Percentiles rank a stretch among this genome's conserved stretches.
These are phyloP conservation scores for Phytophthora pisi DNA, from an alignment of 352 stramenopile species.

Conservation along the genomic window DNA sequence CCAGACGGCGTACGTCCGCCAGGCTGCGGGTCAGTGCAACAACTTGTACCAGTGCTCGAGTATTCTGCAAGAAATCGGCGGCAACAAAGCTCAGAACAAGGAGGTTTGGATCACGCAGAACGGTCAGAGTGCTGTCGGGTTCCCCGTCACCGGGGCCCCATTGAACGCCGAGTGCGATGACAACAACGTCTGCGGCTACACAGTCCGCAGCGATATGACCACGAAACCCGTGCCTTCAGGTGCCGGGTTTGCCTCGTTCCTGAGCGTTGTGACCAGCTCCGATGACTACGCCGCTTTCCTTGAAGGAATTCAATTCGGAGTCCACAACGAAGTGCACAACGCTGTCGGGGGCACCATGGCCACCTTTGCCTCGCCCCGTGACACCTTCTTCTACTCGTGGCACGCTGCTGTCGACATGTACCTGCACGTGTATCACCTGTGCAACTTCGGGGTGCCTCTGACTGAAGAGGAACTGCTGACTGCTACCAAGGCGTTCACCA, in stretches of 20 bases:
- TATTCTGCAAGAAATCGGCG: constrained; percentile 53
- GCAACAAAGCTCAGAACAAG: constrained; percentile 16
- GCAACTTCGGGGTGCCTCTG: constrained; percentile 46
- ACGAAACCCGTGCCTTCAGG: constrained; percentile 35
- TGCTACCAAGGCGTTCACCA: constrained; percentile 45
- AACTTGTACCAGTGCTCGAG: constrained; percentile 59
- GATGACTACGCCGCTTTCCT: constrained; percentile 59
- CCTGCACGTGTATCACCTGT: constrained; percentile 58
- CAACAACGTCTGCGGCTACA: constrained; percentile 32
- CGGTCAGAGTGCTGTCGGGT: constrained; percentile 31
- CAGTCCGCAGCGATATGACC: constrained; percentile 41
- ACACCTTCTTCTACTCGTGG: constrained; percentile 68
- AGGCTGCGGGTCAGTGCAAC: constrained; percentile 40
- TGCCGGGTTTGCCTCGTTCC: constrained; percentile 47
- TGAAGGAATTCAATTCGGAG: constrained; percentile 54
- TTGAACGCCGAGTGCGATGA: constrained; percentile 43
- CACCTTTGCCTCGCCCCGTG: constrained; percentile 50
- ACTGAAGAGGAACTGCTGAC: constrained; percentile 39
- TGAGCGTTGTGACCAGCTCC: constrained; percentile 43
- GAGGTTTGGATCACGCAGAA: constrained; percentile 29
- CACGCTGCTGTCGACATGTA: constrained; percentile 63
- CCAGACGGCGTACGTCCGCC: constrained; percentile 54
- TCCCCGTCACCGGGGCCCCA: constrained; percentile 30
- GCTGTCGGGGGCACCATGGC: constrained; percentile 49
- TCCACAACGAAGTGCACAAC: constrained; percentile 63